Conservation (phyloP, 768 basidiomycete species). For the Boletus vermiculosoides region DNA sequence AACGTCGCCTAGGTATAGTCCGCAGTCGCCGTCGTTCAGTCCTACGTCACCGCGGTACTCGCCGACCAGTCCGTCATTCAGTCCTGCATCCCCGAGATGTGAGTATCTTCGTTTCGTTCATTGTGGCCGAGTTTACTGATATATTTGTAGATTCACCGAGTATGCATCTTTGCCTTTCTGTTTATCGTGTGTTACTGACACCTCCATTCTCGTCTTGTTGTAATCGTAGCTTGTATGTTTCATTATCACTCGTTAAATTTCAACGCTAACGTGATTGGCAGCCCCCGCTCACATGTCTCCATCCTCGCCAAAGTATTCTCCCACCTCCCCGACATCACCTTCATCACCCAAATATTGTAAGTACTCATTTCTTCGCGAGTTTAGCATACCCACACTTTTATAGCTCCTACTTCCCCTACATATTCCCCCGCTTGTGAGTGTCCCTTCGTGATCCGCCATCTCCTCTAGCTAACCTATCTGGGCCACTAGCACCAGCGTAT, state of each 20-base stretch:
- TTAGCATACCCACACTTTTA: slow-evolving; percentile 12
- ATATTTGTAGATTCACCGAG: slow-evolving; percentile 68
- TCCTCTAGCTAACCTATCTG: slow-evolving; percentile 5
- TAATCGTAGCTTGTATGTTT: slow-evolving; percentile 59
- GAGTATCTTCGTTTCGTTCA: slow-evolving; percentile 33
- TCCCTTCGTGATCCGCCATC: not conserved
- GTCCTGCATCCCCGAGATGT: slow-evolving; percentile 91
- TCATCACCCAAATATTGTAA: slow-evolving; percentile 90
- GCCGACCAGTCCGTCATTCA: slow-evolving; percentile 88
- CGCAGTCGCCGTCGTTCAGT: slow-evolving; percentile 86
- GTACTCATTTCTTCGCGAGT: slow-evolving; percentile 26
- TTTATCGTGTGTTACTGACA: slow-evolving; percentile 25
- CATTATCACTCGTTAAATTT: not conserved
- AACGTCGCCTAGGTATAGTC: slow-evolving; percentile 81
- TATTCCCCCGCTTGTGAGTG: slow-evolving; percentile 86
- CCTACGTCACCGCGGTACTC: slow-evolving; percentile 90
- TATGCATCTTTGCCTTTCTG: slow-evolving; percentile 40
- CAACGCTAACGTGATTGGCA: slow-evolving; percentile 27
- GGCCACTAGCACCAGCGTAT: slow-evolving; percentile 66
- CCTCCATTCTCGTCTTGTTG: slow-evolving; percentile 1
- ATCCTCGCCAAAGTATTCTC: slow-evolving; percentile 89
- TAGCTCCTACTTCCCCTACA: slow-evolving; percentile 83
- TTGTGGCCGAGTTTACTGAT: not conserved
- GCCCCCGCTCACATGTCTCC: slow-evolving; percentile 84
- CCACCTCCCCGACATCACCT: slow-evolving; percentile 89